Base-by-base conservation (phyloP, 139 green algal species). In the Raphidocelis subcapitata region DNA sequence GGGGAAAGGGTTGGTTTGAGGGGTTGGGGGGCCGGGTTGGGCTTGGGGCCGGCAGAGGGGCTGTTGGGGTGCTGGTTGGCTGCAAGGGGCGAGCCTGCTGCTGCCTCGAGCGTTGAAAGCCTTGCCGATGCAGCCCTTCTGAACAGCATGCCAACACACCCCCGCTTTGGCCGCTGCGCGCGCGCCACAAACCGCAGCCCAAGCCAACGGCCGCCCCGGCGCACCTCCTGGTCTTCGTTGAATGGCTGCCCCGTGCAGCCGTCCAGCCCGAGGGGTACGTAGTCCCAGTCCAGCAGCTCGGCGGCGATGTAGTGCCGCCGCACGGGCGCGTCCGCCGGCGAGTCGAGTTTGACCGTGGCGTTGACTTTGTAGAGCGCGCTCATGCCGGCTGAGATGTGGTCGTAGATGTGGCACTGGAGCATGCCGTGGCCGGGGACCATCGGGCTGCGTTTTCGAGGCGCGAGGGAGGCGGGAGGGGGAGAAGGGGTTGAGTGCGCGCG, bases 381-480 rank as follows among this genome's bases (percentile, higher is more conserved):
- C 87, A 92, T 92, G 73, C 87, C 86, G 0, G 81, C 82, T 8
- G 20, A 49, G 51, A 92, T 83, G 80, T 92, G 87, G 77, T 92
- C 86, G 14, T 81, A 82, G 20, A 92, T 81, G 61, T 87, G 84
- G 74, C 87, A 92, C 68, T 92, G 82, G 18, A 92, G 65, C 49
- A 84, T 32, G 33, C 72, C 77, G 28, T 47, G 56, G 44, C 69
- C 63, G 3, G 63, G 54, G 51, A 72, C 72, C 70, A 77, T 54
- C 1, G 70, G 70, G 21, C 70, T 77, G 64, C 64, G 41, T n/a
- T n/a, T n/a, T n/a, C n/a, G n/a, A n/a, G n/a, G n/a, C n/a, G n/a
- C n/a, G n/a, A n/a, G n/a, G n/a, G n/a, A n/a, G n/a, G n/a, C n/a
- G n/a, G n/a, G n/a, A n/a, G n/a, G n/a, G n/a, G n/a, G n/a, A n/a